phyloP scores from a whole-genome alignment of 23 red algal species.

The Cyanidium caldarium region DNA sequence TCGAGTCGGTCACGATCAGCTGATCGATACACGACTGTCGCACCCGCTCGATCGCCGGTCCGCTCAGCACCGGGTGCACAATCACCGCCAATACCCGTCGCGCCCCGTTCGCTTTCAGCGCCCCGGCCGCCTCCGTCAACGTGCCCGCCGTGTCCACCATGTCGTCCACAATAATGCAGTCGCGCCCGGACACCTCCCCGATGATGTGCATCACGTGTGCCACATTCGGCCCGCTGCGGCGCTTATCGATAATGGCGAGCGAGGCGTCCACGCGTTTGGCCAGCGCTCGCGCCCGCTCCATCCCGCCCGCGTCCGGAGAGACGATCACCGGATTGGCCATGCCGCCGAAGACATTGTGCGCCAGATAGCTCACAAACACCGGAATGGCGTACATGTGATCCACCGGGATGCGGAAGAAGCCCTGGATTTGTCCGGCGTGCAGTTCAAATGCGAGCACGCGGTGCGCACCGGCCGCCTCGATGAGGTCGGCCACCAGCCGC shows the following conservation, averaged over 20 bases:
- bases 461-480: constrained; percentile 72
- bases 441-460: constrained; percentile 75
- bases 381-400: constrained; percentile 97
- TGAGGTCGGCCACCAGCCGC: constrained; percentile 79
- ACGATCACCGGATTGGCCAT: constrained; percentile 41
- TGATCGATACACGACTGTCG: constrained; percentile 58
- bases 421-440: constrained; percentile 98
- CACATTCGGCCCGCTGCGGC: constrained; percentile 80
- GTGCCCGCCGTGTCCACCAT: constrained; percentile 99
- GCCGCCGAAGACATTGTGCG: constrained; percentile 12
- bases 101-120: constrained; percentile 79
- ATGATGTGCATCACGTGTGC: constrained; percentile 98
- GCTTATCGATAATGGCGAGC: constrained; percentile 96
- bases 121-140: constrained; percentile 65
- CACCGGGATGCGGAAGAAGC: constrained; percentile 98
- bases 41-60: constrained; percentile 78
- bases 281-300: constrained; percentile 89
- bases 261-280: constrained; percentile 76
- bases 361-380: constrained; percentile 70
- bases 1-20: constrained; percentile 88
- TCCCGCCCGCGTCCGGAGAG: constrained; percentile 86
- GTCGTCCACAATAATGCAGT: constrained; percentile 98
- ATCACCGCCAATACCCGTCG: constrained; percentile 57
- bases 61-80: constrained; percentile 81
- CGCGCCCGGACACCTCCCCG: constrained; percentile 72